Evolutionary conservation across 2,329 filamentous ascomycete species (phyloP), one percentile per base, ranked within the genome.

Genomic region (Apiospora saccharicola): DNA sequence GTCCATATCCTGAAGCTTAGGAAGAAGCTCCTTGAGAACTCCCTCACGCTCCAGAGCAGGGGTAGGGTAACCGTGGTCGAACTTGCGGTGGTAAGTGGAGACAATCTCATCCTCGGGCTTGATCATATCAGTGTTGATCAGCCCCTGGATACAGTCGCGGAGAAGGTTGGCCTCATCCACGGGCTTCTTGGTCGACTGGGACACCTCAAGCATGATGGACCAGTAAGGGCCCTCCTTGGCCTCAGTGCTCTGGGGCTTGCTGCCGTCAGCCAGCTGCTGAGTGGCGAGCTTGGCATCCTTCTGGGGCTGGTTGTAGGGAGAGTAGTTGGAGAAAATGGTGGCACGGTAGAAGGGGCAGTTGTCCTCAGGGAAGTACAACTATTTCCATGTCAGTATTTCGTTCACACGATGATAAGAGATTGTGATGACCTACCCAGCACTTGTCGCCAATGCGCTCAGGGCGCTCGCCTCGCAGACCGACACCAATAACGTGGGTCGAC

Each of bases 291-390:
- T 96, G 81, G 89, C 92, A 72, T 92, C 91, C 73, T 91, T 88
- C 76, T 93, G 87, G 46, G 96, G 96, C 87, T 98, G 96, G 89
- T 99, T 99, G 90, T 97, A 92, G 70, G 96, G 96, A 30, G 96
- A 98, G 90, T 99, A 99, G 90, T 99, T 99, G 85, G 96, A 98
- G 91, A 99, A 99, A 87, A 99, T 98, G 81, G 96, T 99, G 81
- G 96, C 96, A 78, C 96, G 94, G 90, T 99, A 99, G 90, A 99
- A 99, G 82, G 95, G 95, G 88, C 95, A 98, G 90, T 99, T 93
- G 84, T 98, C 93, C 85, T 99, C 96, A 75, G 96, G 96, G 91
- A 98, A 99, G 90, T 99, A 99, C 77, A 99, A 89, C 57, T 61
- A 19, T 61, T 22, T 16, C 4, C 53, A 61, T 61, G 53, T 61